Evolutionary conservation across 768 basidiomycete genomes (phyloP).

Genomic region (Suillus luteus): DNA sequence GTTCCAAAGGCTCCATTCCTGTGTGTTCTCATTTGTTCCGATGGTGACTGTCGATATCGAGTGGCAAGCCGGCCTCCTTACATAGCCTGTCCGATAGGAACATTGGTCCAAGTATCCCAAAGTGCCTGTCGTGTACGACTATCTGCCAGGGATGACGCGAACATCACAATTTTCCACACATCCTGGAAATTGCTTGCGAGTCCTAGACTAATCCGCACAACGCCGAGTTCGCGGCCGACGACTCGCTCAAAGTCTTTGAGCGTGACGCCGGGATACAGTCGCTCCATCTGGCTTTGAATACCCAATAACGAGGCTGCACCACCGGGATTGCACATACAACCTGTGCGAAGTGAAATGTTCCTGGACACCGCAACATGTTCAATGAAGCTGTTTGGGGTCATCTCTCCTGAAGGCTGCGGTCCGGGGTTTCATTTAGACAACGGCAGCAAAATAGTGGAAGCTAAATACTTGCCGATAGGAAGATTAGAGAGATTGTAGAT

Average conservation of each 20-base stretch:
- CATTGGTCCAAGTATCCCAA: conserved; percentile 44
- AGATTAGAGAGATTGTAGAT: conserved; percentile 61
- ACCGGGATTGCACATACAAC: conserved; percentile 89
- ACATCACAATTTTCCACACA: conserved; percentile 57
- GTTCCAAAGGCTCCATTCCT: not conserved
- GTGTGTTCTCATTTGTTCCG: not conserved
- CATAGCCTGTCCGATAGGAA: conserved; percentile 37
- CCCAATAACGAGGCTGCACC: conserved; percentile 74
- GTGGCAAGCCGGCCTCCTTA: conserved; percentile 15
- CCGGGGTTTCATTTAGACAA: not conserved
- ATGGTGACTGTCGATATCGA: not conserved
- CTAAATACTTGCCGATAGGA: conserved; percentile 54
- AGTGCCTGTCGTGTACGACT: conserved; percentile 37
- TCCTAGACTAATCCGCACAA: conserved; percentile 77
- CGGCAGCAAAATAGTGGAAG: not conserved
- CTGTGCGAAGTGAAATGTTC: conserved; percentile 76
- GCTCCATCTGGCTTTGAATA: conserved; percentile 63
- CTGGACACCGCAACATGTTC: conserved; percentile 65
- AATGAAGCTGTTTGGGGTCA: conserved; percentile 73
- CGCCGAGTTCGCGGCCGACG: conserved; percentile 71
- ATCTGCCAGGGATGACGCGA: conserved; percentile 48
- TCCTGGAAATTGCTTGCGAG: conserved; percentile 80
- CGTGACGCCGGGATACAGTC: conserved; percentile 58
- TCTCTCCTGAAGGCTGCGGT: conserved; percentile 60
- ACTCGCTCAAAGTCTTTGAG: conserved; percentile 59